phyloP scores from a whole-genome alignment of 140 eudicot genomes.

The Erigeron philadelphicus region DNA sequence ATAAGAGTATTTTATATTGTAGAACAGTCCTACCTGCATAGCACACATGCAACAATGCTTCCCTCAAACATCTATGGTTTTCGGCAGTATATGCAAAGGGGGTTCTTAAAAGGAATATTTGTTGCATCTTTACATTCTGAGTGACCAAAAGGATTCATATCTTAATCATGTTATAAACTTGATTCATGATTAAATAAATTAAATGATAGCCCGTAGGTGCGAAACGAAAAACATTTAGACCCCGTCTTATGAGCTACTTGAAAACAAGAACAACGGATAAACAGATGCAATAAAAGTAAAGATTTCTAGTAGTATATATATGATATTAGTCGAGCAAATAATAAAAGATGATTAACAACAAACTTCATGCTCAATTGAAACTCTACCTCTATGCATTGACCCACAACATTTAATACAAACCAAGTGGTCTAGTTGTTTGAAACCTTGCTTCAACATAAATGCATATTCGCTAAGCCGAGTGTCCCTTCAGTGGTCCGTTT shows the following conservation, averaged over 20 bases:
- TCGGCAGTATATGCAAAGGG: conserved; percentile 11
- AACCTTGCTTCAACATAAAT: conserved; percentile 30
- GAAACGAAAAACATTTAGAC: background rate
- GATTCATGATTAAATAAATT: background rate
- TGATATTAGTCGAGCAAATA: background rate
- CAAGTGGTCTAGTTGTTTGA: conserved; percentile 37
- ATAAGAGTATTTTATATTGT: background rate
- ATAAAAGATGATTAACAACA: background rate
- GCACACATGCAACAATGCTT: conserved; percentile 50
- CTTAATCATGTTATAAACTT: background rate
- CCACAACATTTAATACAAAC: conserved; percentile 71
- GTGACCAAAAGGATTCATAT: background rate
- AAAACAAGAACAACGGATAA: background rate
- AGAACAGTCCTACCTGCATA: conserved; percentile 60
- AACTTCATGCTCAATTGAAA: background rate
- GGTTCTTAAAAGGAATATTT: background rate
- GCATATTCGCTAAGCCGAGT: conserved; percentile 63
- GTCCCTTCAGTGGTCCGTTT: conserved; percentile 38
- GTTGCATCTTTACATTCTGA: conserved; percentile 16
- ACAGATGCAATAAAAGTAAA: background rate
- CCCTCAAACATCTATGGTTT: conserved; percentile 8
- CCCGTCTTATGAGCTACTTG: background rate
- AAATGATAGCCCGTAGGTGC: background rate
- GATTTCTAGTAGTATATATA: background rate
- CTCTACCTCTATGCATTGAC: conserved; percentile 47